Base-by-base conservation (phyloP, 2,329 filamentous ascomycete genomes). In the Calonectria leucothoes region DNA sequence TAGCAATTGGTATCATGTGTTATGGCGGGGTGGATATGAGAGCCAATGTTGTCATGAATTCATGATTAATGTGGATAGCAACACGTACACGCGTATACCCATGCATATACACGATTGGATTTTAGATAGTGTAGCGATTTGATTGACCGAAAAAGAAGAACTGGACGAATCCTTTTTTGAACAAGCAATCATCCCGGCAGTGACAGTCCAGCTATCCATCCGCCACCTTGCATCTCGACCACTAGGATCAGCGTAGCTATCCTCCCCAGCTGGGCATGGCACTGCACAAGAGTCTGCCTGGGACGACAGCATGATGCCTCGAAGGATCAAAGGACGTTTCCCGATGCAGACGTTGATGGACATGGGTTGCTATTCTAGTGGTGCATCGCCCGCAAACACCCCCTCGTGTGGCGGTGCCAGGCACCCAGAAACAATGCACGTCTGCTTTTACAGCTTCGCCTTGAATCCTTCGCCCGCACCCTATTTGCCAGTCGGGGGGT, bases 251-350 rank as follows among this genome's bases (percentile, higher is more conserved):
- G 17, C 59, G 10, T 25, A 23, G 55, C 33, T 20, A 25, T 37
- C 20, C 8, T 14, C 55, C 37, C 37, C 2, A 7, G n/a, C n/a
- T 3, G 33, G 23, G n/a, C 15, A 61, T 27, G 55, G 55, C 55
- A 61, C 55, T 27, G 55, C 55, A 17, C n/a, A 37, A 61, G 39
- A 61, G n/a, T 61, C 55, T 61, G 55, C 55, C 55, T 61, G 55
- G 33, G n/a, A 39, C 14, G 14, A 15, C 39, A 25, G 17, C 23
- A 27, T 39, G 55, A 61, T 35, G 55, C 55, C 55, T 39, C n/a
- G 55, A 61, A 61, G 55, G 55, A 61, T 39, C 14, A 23, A 39
- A 27, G 55, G 51, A 23, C 23, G 33, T 35, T 61, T 61, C 55
- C 55, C 37, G 35, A 61, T 61, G 12, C 55, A 61, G 55, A 39